A percentile compares a stretch with the other conserved stretches of the same genome.
Conservation (phyloP, 768 basidiomycete genomes). For the Clathrus columnatus region DNA sequence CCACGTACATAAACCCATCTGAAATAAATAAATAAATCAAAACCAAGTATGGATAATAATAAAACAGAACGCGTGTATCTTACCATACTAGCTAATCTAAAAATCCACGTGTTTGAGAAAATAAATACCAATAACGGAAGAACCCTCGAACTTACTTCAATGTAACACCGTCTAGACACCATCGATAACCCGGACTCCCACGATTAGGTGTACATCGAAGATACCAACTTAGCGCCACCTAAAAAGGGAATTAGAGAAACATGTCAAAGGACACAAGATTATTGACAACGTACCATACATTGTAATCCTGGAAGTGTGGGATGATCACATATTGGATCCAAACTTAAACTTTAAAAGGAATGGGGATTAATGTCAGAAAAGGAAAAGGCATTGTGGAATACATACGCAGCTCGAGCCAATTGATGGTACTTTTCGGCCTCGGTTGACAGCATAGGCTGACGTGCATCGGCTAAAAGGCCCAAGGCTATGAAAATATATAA, state of each 20-base stretch:
- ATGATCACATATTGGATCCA: slow-evolving; percentile 4
- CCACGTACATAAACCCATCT: slow-evolving; percentile 3
- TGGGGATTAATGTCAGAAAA: background rate
- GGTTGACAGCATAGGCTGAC: background rate
- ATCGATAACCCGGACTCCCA: background rate
- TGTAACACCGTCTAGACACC: background rate
- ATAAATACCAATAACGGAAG: background rate
- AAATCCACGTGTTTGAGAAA: background rate
- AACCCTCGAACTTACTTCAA: slow-evolving; percentile 1
- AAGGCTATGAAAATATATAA: slow-evolving; percentile 1
- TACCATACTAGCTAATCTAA: slow-evolving; percentile 4
- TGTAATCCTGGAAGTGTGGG: slow-evolving; percentile 1
- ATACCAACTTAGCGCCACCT: background rate
- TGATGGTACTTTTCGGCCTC: slow-evolving; percentile 6
- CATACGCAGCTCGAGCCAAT: slow-evolving; percentile 5
- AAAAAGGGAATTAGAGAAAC: background rate
- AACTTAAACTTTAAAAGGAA: background rate
- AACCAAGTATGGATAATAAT: background rate
- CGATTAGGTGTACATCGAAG: background rate
- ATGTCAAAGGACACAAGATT: background rate
- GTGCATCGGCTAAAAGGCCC: background rate
- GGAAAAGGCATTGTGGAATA: background rate
- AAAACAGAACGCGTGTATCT: background rate
- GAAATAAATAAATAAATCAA: background rate
- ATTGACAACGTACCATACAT: slow-evolving; percentile 1